phyloP scores from a whole-genome alignment of 176 grass and related monocot species.

The Oryza meridionalis region DNA sequence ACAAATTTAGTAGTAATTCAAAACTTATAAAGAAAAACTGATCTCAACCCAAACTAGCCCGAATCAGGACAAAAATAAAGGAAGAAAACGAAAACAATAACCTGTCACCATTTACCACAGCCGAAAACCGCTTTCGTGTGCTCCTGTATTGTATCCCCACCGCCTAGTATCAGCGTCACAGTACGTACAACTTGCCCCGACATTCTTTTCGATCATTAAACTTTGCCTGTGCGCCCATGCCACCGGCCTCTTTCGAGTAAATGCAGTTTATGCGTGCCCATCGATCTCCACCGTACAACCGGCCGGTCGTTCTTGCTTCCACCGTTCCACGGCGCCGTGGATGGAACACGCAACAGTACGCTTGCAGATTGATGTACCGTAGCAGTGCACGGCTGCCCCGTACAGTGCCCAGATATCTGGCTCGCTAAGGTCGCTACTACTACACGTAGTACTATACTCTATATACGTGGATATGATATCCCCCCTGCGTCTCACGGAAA shows the following conservation, averaged over 20 bases:
- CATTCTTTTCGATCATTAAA: slow-evolving; percentile 1
- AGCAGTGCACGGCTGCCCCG: background rate
- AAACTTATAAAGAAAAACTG: too few species aligned
- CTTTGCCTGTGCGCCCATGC: background rate
- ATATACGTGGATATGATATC: background rate
- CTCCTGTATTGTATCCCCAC: background rate
- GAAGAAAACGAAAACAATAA: background rate
- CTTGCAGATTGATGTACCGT: background rate
- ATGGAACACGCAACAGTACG: background rate
- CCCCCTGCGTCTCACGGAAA: background rate
- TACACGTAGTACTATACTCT: too few species aligned
- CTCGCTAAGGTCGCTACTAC: background rate
- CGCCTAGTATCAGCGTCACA: background rate
- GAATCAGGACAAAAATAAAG: background rate
- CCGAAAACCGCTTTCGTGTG: background rate
- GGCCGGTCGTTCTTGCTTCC: background rate
- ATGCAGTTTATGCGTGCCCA: background rate
- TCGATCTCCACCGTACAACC: background rate
- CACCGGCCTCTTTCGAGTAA: background rate
- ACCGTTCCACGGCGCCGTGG: background rate
- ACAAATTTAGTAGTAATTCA: too few species aligned
- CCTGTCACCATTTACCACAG: too few species aligned
- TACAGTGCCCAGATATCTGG: background rate
- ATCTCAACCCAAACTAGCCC: too few species aligned
- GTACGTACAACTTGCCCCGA: background rate